phyloP scores from a whole-genome alignment of 2,329 filamentous ascomycete species.

The Fusarium brachygibbosum region DNA sequence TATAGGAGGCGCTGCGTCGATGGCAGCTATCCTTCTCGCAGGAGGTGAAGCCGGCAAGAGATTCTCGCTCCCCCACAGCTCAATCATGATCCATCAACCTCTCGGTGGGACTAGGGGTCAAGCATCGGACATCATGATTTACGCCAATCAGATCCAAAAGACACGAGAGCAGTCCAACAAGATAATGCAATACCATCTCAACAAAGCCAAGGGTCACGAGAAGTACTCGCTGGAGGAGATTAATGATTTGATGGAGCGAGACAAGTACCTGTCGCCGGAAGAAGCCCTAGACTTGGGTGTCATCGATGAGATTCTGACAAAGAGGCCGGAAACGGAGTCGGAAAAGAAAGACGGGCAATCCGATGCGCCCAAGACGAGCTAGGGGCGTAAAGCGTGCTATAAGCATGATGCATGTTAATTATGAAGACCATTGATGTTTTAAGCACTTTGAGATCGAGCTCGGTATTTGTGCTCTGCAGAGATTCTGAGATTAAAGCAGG shows the following conservation, averaged over 20 bases:
- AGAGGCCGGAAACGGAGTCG: slow-evolving; percentile 64
- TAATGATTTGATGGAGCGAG: slow-evolving; percentile 95
- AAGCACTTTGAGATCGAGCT: background rate
- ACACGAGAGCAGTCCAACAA: slow-evolving; percentile 87
- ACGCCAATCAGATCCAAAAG: slow-evolving; percentile 94
- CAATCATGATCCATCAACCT: slow-evolving; percentile 98
- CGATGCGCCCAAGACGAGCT: slow-evolving; percentile 32
- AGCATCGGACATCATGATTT: slow-evolving; percentile 90
- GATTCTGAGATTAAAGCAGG: too few species aligned
- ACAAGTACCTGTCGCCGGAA: slow-evolving; percentile 90
- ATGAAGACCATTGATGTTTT: too few species aligned
- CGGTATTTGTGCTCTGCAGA: background rate
- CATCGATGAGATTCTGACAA: slow-evolving; percentile 87
- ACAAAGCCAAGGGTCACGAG: slow-evolving; percentile 78
- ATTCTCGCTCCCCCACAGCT: slow-evolving; percentile 91
- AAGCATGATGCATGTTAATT: background rate
- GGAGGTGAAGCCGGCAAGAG: slow-evolving; percentile 88
- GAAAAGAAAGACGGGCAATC: slow-evolving; percentile 43
- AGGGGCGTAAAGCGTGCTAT: background rate
- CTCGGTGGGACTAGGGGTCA: slow-evolving; percentile 78
- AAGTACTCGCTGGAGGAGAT: slow-evolving; percentile 86
- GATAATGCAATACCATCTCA: slow-evolving; percentile 90
- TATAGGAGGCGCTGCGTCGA: slow-evolving; percentile 92
- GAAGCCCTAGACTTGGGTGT: slow-evolving; percentile 93
- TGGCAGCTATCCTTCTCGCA: slow-evolving; percentile 90